phyloP scores from a whole-genome alignment of 116 monocot species.

The Posidonia oceanica region DNA sequence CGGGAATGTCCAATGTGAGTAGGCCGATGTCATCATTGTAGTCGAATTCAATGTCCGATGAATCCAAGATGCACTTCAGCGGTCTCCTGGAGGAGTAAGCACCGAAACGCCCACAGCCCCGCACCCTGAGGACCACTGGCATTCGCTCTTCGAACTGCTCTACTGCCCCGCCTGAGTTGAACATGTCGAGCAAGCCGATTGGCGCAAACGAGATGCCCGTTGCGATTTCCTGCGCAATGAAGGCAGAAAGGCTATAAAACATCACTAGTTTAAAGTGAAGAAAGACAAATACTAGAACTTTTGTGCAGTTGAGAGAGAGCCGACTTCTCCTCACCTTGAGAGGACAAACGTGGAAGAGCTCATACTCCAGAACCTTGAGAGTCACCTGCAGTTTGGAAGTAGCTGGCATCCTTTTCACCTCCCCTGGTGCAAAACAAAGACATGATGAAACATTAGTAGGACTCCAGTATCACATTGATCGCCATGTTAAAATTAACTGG shows the following conservation, averaged over 20 bases:
- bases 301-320: neutral
- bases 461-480: neutral
- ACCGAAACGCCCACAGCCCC: conserved; percentile 64
- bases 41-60: conserved; percentile 29
- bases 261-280: no score
- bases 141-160: conserved; percentile 20
- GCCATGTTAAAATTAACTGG: neutral
- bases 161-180: conserved; percentile 68
- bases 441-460: neutral
- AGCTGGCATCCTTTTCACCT: conserved; percentile 42
- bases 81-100: conserved; percentile 54
- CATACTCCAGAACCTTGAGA: conserved; percentile 64
- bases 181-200: conserved; percentile 72
- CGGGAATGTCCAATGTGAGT: conserved; percentile 35
- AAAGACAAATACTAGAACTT: neutral
- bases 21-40: conserved; percentile 42
- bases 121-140: conserved; percentile 22
- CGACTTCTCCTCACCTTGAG: conserved; percentile 16
- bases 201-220: conserved; percentile 35
- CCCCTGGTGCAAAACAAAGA: conserved; percentile 19
- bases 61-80: conserved; percentile 28
- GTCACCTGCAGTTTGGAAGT: conserved; percentile 47
- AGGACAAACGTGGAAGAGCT: conserved; percentile 61
- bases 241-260: no score
- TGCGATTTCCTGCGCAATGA: conserved; percentile 25